These are phyloP conservation scores for Gynochthodes officinalis DNA, from an alignment of 257 asterid genomes.

Conservation along the genomic window DNA sequence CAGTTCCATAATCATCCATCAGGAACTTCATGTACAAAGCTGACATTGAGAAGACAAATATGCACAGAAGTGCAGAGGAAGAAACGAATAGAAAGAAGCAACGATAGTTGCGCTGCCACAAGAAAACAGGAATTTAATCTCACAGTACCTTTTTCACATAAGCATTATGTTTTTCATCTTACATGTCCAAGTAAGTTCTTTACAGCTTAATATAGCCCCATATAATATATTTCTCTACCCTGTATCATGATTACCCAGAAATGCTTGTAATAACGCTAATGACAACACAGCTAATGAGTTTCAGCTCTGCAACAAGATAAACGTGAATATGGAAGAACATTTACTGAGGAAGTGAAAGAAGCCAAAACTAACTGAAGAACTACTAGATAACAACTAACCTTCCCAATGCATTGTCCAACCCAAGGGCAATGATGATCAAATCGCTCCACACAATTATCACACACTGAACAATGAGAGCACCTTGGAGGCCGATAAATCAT, in stretches of 20 bases:
- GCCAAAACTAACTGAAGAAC: background rate
- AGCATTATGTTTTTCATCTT: background rate
- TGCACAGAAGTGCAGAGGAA: conserved; percentile 56
- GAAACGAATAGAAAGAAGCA: conserved; percentile 67
- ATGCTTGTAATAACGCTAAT: background rate
- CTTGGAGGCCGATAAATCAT: conserved; percentile 80
- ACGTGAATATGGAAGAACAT: background rate
- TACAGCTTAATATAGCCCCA: background rate
- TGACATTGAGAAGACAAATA: conserved; percentile 44
- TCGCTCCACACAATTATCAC: conserved; percentile 79
- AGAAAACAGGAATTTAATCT: background rate
- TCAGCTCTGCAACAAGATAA: background rate
- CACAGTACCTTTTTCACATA: conserved; percentile 8
- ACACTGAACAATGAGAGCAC: conserved; percentile 80
- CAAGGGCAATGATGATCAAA: conserved; percentile 93
- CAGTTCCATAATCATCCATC: conserved; percentile 32
- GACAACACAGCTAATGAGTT: background rate
- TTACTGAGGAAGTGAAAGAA: background rate
- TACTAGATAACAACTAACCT: conserved; percentile 35
- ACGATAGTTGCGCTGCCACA: conserved; percentile 67
- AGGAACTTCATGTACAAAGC: conserved; percentile 45
- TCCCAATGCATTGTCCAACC: conserved; percentile 85
- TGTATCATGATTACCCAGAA: background rate
- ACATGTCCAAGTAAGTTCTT: background rate
- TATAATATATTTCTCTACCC: background rate